Conservation (phyloP, 352 stramenopile genomes). For the Phytophthora multivora region DNA sequence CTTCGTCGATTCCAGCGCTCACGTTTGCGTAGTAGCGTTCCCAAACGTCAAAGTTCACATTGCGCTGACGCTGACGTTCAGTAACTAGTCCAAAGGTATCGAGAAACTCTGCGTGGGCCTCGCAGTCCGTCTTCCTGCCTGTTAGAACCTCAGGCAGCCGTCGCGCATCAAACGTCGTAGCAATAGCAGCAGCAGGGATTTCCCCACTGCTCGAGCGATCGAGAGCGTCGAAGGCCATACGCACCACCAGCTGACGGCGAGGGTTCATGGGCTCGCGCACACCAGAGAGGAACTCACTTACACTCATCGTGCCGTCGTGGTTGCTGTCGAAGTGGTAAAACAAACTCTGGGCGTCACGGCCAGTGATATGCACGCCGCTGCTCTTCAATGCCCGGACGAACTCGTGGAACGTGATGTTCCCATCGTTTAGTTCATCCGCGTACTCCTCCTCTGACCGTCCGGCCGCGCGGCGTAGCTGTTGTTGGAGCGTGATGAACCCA, state of each 20-base stretch:
- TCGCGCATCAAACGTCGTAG: conserved; percentile 80
- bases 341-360: conserved; percentile 58
- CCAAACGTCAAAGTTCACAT: conserved; percentile 66
- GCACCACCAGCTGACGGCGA: conserved; percentile 75
- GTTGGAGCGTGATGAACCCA: conserved; percentile 79
- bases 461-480: conserved; percentile 69
- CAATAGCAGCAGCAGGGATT: conserved; percentile 73
- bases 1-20: conserved; percentile 86
- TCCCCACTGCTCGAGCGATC: conserved; percentile 81
- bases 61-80: conserved; percentile 54
- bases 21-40: conserved; percentile 91
- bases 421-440: conserved; percentile 71
- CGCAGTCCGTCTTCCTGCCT: conserved; percentile 73
- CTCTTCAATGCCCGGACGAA: conserved; percentile 79
- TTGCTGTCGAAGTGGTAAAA: conserved; percentile 90
- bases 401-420: conserved; percentile 67
- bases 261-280: conserved; percentile 86
- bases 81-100: conserved; percentile 74
- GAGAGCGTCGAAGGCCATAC: conserved; percentile 87
- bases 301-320: conserved; percentile 81
- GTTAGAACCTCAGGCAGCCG: conserved; percentile 86
- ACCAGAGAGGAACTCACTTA: conserved; percentile 85
- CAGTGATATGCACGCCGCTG: conserved; percentile 53
- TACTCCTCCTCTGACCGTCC: conserved; percentile 24
- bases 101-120: conserved; percentile 85